A percentile compares a stretch with the other conserved stretches of the same genome.
Conservation (phyloP, 768 basidiomycete genomes). For the Russula emetica region DNA sequence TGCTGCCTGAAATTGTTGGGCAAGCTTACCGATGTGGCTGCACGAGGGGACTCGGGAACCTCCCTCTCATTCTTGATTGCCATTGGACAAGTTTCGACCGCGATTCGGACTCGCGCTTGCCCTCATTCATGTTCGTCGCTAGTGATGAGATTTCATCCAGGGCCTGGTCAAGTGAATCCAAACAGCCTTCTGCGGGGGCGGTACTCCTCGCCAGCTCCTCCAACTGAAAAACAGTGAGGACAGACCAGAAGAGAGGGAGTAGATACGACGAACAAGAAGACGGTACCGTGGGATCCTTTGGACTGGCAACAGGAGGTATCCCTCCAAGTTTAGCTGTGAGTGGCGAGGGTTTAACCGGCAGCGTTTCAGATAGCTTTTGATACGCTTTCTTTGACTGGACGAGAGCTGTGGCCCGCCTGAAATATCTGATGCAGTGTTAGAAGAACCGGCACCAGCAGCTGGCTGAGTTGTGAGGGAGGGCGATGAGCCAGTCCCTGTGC, state of each 20-base stretch:
- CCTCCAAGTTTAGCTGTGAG: conserved; percentile 90
- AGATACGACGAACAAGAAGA: conserved; percentile 62
- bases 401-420: conserved; percentile 55
- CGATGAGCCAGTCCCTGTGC: conserved; percentile 40
- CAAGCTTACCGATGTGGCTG: conserved; percentile 84
- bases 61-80: conserved; percentile 84
- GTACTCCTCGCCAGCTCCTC: conserved; percentile 84
- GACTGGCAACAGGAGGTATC: conserved; percentile 89
- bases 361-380: conserved; percentile 84
- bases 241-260: background rate
- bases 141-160: conserved; percentile 81
- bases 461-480: conserved; percentile 53
- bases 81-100: conserved; percentile 85
- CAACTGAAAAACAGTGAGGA: conserved; percentile 45
- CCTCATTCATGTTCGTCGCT: conserved; percentile 96
- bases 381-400: conserved; percentile 80
- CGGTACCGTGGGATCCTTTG: conserved; percentile 98
- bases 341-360: conserved; percentile 87
- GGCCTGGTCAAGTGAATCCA: conserved; percentile 81
- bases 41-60: conserved; percentile 94
- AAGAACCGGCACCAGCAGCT: conserved; percentile 39
- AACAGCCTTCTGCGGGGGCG: conserved; percentile 69
- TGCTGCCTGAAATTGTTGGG: background rate
- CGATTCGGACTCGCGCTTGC: conserved; percentile 92
- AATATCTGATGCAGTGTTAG: conserved; percentile 36